Conservation (phyloP, 164 flowering plant genomes). For the Liquidambar formosana region DNA sequence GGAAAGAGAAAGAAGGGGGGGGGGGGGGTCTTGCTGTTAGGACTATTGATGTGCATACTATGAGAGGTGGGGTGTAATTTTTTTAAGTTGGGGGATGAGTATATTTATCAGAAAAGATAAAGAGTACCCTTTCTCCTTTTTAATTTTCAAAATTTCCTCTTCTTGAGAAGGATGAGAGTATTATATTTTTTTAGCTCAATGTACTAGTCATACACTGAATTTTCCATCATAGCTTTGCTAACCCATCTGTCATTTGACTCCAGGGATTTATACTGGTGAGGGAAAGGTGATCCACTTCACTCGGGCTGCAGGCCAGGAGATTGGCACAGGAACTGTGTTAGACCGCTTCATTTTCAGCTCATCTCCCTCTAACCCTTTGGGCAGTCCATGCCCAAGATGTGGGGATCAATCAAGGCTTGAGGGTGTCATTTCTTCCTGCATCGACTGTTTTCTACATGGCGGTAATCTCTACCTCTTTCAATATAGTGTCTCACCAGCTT, state of each 20-base stretch:
- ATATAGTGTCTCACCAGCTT: slow-evolving; percentile 50
- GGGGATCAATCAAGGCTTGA: slow-evolving; percentile 56
- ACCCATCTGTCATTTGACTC: neutral
- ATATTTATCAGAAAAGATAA: too few species aligned
- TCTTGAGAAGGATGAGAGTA: too few species aligned
- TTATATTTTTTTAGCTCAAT: too few species aligned
- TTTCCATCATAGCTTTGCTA: neutral
- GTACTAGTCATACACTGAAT: too few species aligned
- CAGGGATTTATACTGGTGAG: slow-evolving; percentile 72
- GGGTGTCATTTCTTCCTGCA: slow-evolving; percentile 73
- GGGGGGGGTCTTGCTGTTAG: too few species aligned
- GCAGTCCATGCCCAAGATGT: slow-evolving; percentile 55
- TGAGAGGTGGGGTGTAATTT: too few species aligned
- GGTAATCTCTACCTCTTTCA: slow-evolving; percentile 71
- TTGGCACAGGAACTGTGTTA: slow-evolving; percentile 70
- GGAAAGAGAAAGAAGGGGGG: too few species aligned
- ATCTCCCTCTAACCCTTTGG: slow-evolving; percentile 39
- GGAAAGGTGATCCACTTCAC: slow-evolving; percentile 81
- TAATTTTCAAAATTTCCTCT: too few species aligned
- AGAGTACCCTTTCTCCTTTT: too few species aligned
- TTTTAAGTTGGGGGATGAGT: too few species aligned
- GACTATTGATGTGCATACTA: too few species aligned
- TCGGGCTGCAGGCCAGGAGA: slow-evolving; percentile 75
- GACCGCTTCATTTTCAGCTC: slow-evolving; percentile 70
- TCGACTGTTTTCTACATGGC: slow-evolving; percentile 75